phyloP scores from a whole-genome alignment of 2,329 filamentous ascomycete genomes.

The Phoma sp. region DNA sequence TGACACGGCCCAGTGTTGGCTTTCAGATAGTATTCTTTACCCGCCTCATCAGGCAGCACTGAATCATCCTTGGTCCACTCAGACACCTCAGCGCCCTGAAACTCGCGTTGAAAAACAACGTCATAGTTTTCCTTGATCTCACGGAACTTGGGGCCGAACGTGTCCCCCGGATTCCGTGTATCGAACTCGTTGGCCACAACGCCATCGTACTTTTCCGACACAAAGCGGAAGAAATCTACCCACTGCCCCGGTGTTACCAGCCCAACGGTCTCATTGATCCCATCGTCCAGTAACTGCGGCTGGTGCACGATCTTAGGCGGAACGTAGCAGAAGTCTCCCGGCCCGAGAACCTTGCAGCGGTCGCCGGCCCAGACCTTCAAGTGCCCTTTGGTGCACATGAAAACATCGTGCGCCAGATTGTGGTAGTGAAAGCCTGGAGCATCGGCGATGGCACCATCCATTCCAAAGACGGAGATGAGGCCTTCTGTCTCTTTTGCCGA shows the following conservation, averaged over 20 bases:
- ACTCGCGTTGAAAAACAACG: constrained; percentile 24
- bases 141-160: constrained; percentile 23
- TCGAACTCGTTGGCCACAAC: constrained; percentile 27
- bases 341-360: constrained; percentile 24
- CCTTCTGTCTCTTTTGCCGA: constrained; percentile 24
- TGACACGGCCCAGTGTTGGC: constrained; percentile 27
- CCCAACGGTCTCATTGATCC: constrained; percentile 24
- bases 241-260: constrained; percentile 28
- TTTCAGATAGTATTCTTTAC: constrained; percentile 24
- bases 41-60: constrained; percentile 12
- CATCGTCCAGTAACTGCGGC: constrained; percentile 22
- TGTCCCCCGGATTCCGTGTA: constrained; percentile 14
- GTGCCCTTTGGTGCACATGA: constrained; percentile 29
- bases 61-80: constrained; percentile 17
- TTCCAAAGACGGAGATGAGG: constrained; percentile 26
- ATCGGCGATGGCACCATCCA: constrained; percentile 26
- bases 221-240: constrained; percentile 32
- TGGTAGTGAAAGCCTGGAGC: constrained; percentile 31
- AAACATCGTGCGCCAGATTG: constrained; percentile 28
- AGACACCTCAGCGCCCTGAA: constrained; percentile 17
- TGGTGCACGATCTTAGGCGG: constrained; percentile 27
- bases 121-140: constrained; percentile 31
- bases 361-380: constrained; percentile 27
- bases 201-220: constrained; percentile 25
- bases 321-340: constrained; percentile 29